phyloP scores from a whole-genome alignment of 2,329 filamentous ascomycete species.

The Ceratocystis lukuohia region DNA sequence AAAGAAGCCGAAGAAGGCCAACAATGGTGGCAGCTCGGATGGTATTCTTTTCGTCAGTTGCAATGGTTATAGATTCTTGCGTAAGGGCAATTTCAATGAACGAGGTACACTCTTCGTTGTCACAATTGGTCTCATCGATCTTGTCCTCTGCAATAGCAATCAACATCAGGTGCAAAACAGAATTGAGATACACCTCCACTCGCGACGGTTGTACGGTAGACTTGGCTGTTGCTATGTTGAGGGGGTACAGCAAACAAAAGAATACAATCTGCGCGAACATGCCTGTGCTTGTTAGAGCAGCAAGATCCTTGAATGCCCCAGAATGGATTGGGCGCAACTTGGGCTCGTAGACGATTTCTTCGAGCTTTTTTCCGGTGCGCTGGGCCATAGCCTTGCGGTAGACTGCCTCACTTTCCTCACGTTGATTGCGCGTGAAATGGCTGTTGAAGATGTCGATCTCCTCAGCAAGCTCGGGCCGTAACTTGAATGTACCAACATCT shows the following conservation, averaged over 20 bases:
- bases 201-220: slow-evolving; percentile 67
- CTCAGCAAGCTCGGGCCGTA: slow-evolving; percentile 74
- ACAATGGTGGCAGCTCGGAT: slow-evolving; percentile 49
- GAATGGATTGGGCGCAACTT: slow-evolving; percentile 61
- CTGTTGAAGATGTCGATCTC: slow-evolving; percentile 91
- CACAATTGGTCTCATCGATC: slow-evolving; percentile 27
- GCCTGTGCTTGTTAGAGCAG: slow-evolving; percentile 68
- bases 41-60: slow-evolving; percentile 26
- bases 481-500: slow-evolving; percentile 86
- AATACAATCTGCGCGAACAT: slow-evolving; percentile 86
- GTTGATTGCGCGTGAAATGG: slow-evolving; percentile 92
- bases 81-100: slow-evolving; percentile 9
- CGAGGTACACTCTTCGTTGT: neutral
- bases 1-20: slow-evolving; percentile 48
- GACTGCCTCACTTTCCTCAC: slow-evolving; percentile 83
- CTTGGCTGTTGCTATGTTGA: slow-evolving; percentile 54
- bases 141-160: slow-evolving; percentile 77
- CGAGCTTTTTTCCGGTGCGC: slow-evolving; percentile 64
- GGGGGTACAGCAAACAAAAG: slow-evolving; percentile 70
- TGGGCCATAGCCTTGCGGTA: slow-evolving; percentile 81
- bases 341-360: slow-evolving; percentile 86
- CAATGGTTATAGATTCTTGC: neutral
- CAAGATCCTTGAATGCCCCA: slow-evolving; percentile 63
- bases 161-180: slow-evolving; percentile 75
- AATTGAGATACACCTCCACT: slow-evolving; percentile 81